phyloP scores from a whole-genome alignment of 345 rosid genomes.

The Citrus sp. region DNA sequence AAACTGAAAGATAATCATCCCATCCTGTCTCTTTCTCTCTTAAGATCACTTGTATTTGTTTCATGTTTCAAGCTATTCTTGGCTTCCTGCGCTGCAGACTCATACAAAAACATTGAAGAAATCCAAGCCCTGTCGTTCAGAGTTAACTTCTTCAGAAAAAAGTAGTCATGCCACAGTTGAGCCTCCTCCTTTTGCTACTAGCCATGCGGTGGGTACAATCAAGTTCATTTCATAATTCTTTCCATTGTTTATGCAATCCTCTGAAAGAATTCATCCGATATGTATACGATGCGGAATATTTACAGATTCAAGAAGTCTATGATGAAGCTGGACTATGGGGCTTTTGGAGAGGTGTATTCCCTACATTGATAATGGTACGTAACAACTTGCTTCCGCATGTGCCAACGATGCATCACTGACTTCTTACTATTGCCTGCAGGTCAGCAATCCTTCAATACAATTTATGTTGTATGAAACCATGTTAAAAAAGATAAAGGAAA shows the following conservation, averaged over 20 bases:
- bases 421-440: slow-evolving; percentile 43
- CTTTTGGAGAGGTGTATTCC: slow-evolving; percentile 95
- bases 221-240: neutral
- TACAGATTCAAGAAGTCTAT: slow-evolving; percentile 81
- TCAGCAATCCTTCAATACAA: slow-evolving; percentile 96
- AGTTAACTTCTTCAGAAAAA: slow-evolving; percentile 41
- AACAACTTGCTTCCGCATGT: slow-evolving; percentile 26
- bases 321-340: slow-evolving; percentile 85
- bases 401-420: slow-evolving; percentile 25
- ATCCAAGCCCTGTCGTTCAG: slow-evolving; percentile 16
- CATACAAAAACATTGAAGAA: slow-evolving; percentile 58
- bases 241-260: neutral
- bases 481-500: slow-evolving; percentile 77
- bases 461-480: slow-evolving; percentile 95
- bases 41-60: neutral
- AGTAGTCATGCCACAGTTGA: slow-evolving; percentile 39
- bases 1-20: neutral
- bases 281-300: slow-evolving; percentile 19
- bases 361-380: slow-evolving; percentile 91
- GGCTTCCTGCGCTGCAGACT: slow-evolving; percentile 56
- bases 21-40: neutral
- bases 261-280: neutral
- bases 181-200: slow-evolving; percentile 67
- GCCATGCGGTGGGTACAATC: slow-evolving; percentile 55
- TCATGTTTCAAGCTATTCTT: slow-evolving; percentile 12